Conservation (phyloP, 2,329 filamentous ascomycete species). For the Anisogramma anomala region DNA sequence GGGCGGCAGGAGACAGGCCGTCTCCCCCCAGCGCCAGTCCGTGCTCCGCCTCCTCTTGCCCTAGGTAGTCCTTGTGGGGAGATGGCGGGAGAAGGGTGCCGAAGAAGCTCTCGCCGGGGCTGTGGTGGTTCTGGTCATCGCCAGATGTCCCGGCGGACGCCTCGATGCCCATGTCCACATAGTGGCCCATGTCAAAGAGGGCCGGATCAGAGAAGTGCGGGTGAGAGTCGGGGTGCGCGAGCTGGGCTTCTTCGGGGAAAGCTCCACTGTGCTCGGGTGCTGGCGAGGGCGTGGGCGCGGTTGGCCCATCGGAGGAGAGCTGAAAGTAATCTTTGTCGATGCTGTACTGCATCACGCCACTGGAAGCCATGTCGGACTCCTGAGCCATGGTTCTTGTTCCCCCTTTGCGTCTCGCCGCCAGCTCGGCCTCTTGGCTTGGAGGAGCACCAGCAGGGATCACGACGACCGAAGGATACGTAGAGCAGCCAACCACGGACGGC, state of each 20-base stretch:
- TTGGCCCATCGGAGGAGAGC: slow-evolving; percentile 2
- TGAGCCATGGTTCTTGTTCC: slow-evolving; percentile 4
- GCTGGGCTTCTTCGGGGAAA: not conserved
- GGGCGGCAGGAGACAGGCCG: slow-evolving; percentile 5
- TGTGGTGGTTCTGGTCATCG: not conserved
- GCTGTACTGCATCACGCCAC: slow-evolving; percentile 8
- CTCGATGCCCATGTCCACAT: slow-evolving; percentile 9
- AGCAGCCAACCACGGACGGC: not conserved
- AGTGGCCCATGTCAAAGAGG: slow-evolving; percentile 14
- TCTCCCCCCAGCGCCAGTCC: not conserved
- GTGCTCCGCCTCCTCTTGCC: not conserved
- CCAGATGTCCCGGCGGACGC: not conserved
- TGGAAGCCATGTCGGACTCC: slow-evolving; percentile 5
- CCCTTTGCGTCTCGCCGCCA: not conserved
- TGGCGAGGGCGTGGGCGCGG: not conserved
- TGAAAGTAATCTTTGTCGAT: slow-evolving; percentile 15
- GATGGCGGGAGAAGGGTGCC: slow-evolving; percentile 10
- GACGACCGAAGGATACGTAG: not conserved
- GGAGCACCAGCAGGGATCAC: not conserved
- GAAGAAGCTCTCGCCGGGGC: slow-evolving; percentile 4
- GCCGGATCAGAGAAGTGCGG: slow-evolving; percentile 3
- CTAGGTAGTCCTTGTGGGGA: not conserved
- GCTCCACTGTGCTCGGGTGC: not conserved
- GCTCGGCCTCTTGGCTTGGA: not conserved
- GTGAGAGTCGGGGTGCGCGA: not conserved